phyloP scores from a whole-genome alignment of 2,329 filamentous ascomycete genomes.

The Ophiostoma angusticollis region DNA sequence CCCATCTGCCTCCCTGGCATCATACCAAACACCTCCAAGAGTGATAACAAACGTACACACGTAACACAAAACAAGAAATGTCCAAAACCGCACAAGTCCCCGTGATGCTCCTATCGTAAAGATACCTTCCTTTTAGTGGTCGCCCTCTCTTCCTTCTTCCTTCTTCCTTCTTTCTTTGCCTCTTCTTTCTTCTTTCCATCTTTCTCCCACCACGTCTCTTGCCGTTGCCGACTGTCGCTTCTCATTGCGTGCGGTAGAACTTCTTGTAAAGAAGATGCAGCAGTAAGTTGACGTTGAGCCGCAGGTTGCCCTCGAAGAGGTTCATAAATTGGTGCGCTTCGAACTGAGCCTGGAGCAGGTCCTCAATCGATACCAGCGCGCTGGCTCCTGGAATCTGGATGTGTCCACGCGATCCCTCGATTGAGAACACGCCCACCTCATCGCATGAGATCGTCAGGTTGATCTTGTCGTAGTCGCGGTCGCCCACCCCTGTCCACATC shows the following conservation, averaged over 20 bases:
- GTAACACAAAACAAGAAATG: too few relatives aligned
- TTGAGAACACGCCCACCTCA: slow-evolving; percentile 82
- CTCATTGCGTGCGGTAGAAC: slow-evolving; percentile 67
- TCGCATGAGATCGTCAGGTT: slow-evolving; percentile 92
- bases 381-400: slow-evolving; percentile 95
- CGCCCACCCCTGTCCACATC: slow-evolving; percentile 71
- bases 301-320: slow-evolving; percentile 72
- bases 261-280: slow-evolving; percentile 98
- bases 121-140: too few relatives aligned
- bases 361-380: slow-evolving; percentile 79
- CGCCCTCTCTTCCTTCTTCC: too few relatives aligned
- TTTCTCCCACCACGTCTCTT: not conserved
- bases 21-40: too few relatives aligned
- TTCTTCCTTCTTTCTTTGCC: not conserved
- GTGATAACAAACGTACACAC: too few relatives aligned
- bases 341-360: slow-evolving; percentile 90
- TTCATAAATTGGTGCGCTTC: slow-evolving; percentile 95
- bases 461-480: slow-evolving; percentile 79
- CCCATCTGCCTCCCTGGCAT: too few relatives aligned
- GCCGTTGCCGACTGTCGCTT: too few relatives aligned
- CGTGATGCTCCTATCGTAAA: too few relatives aligned
- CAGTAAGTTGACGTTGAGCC: slow-evolving; percentile 91
- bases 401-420: slow-evolving; percentile 81
- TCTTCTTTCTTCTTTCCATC: not conserved
- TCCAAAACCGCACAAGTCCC: too few relatives aligned